Evolutionary conservation across 164 flowering plant species (phyloP), one percentile per base, ranked within the genome.

Genomic region (Chimonanthus salicifolius): DNA sequence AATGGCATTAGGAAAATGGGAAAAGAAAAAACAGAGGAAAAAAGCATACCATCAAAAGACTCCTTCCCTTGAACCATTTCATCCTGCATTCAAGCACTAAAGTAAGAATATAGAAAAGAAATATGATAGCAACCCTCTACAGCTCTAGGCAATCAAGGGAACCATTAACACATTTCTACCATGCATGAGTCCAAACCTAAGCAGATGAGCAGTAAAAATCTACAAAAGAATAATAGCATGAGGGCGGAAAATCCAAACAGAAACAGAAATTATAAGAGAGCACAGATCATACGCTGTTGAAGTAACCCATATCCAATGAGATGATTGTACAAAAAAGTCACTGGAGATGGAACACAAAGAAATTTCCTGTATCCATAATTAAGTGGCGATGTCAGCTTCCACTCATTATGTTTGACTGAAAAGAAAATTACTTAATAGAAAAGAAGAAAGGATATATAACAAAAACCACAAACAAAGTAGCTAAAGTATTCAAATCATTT

Each of bases 251-350:
- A 5, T 60, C 65, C 7, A 71, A 58, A 58, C 51, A 62, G 47
- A 20, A 49, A 6, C 20, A 18, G 68, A 75, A 48, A 67, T 62
- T 2, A 10, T 4, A 46, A 3, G 7, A 15, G 60, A 51, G 48
- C 44, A 43, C 69, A 72, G 60, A 72, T 60, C 80, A 18, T 85
- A 85, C 86, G 21, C 77, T 62, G 18, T 33, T 74, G n/a, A 6
- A 4, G 74, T 78, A 5, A 72, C 81, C 79, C 88, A 85, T 85
- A 9, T 72, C 66, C 70, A 68, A 72, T 82, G 78, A 78, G 73
- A 67, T 68, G 16, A 68, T 65, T 44, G 72, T 64, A 6, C 58
- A 54, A 45, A 64, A 68, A 80, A 1, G 33, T 70, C 75, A 64
- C 21, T 71, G 72, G 62, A 71, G 74, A 70, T 58, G 58, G 58